phyloP scores from a whole-genome alignment of 352 stramenopile genomes.

The Globisporangium middletonii region DNA sequence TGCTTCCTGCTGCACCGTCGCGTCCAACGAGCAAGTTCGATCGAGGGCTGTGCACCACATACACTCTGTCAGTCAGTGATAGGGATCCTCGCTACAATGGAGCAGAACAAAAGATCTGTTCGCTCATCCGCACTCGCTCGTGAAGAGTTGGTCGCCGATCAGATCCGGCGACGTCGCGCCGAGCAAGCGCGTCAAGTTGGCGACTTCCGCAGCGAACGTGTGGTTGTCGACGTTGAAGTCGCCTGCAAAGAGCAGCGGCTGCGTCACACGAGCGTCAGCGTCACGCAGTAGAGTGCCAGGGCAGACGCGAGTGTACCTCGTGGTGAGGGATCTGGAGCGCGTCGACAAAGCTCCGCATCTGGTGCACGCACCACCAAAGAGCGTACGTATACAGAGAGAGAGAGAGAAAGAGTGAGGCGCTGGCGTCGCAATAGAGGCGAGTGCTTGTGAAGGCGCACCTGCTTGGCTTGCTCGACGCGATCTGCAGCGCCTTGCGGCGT shows the following conservation, averaged over 20 bases:
- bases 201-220: conserved; percentile 64
- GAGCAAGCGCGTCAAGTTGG: conserved; percentile 51
- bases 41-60: conserved; percentile 34
- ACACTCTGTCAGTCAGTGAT: not conserved
- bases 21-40: conserved; percentile 76
- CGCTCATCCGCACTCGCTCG: conserved; percentile 63
- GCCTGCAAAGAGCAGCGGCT: conserved; percentile 74
- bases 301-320: conserved; percentile 29
- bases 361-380: not conserved
- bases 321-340: conserved; percentile 50
- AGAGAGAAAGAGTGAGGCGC: no score
- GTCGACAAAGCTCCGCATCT: conserved; percentile 68
- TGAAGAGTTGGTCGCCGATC: conserved; percentile 57
- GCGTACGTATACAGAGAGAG: not conserved
- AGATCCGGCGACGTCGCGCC: conserved; percentile 34
- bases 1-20: conserved; percentile 65
- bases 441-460: conserved; percentile 23
- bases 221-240: conserved; percentile 86
- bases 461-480: conserved; percentile 59
- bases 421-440: no score
- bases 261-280: conserved; percentile 1
- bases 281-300: not conserved
- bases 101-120: not conserved
- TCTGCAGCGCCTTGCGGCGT: conserved; percentile 51
- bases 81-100: not conserved